Evolutionary conservation across 139 green algal genomes (phyloP), one percentile per base, ranked within the genome.

Genomic region (Haematococcus lacustris): DNA sequence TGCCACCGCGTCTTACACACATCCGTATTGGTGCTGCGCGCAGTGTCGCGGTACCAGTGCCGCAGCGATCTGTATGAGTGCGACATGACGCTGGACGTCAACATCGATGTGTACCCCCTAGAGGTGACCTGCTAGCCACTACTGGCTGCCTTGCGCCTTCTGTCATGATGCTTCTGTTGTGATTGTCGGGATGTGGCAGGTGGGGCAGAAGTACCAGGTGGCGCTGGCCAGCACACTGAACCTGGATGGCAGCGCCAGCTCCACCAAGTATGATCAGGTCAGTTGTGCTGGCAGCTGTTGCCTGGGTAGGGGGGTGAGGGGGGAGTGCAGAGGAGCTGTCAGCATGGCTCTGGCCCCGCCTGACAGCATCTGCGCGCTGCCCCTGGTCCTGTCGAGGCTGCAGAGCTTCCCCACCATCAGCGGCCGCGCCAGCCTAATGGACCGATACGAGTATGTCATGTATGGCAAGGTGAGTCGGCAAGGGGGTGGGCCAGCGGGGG

Each of bases 391-490:
- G 5, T 34, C 32, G 26, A 59, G 33, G 28, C 1, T 64, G 32
- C 80, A 88, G 83, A 71, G 51, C 7, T 82, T 87, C 70, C 86
- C 88, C 13, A 68, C 69, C 39, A 78, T 88, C 38, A 85, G 57
- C n/a, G 81, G 81, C 38, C 78, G 76, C 6, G 75, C 83, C 47
- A 88, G 72, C 3, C 79, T 98, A 1, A 88, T 93, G 83, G 93
- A 98, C 87, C 82, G 86, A 26, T 98, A 92, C 75, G 94, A 98
- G 26, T 98, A 98, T 76, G 94, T 98, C 28, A 98, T 96, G 89
- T 83, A 96, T 78, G 94, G 94, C 53, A 93, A 93, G 83, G 73
- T 83, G 28, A 71, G 65, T 17, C 47, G 79, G 79, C 37, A 21
- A 21, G 47, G 13, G 47, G 13, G 47, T 28, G 47, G 47, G n/a